Percentiles rank a stretch among this genome's conserved stretches.
These are phyloP conservation scores for Paraconiothyrium brasiliense DNA, from an alignment of 2,329 filamentous ascomycete genomes.

Conservation along the genomic window DNA sequence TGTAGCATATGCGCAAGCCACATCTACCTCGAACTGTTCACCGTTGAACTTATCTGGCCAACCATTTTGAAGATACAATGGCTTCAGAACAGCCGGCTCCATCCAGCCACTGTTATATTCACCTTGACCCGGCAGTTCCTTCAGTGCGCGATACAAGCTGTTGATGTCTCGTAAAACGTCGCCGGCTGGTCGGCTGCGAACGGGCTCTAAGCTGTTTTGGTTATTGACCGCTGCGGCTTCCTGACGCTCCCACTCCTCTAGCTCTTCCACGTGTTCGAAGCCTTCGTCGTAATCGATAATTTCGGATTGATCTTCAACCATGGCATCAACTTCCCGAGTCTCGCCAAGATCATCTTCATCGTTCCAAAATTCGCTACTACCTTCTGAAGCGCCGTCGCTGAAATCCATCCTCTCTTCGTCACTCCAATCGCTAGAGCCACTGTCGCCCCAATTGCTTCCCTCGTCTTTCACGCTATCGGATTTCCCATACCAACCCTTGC, in stretches of 20 bases:
- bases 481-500: constrained; percentile 5
- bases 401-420: neutral
- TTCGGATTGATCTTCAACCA: constrained; percentile 4
- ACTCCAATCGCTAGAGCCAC: constrained; percentile 1
- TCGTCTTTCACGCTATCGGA: constrained; percentile 1
- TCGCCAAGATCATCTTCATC: neutral
- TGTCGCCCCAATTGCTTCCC: constrained; percentile 11
- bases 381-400: neutral
- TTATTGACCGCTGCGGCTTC: constrained; percentile 17
- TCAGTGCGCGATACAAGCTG: constrained; percentile 20
- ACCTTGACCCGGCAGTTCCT: constrained; percentile 23
- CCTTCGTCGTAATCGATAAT: constrained; percentile 10
- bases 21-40: constrained; percentile 23
- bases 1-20: constrained; percentile 22
- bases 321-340: neutral
- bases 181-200: constrained; percentile 22
- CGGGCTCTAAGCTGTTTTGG: constrained; percentile 21
- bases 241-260: constrained; percentile 16
- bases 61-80: constrained; percentile 19
- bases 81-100: neutral
- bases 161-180: constrained; percentile 28
- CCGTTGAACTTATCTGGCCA: constrained; percentile 30
- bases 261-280: constrained; percentile 23
- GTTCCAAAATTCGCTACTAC: constrained; percentile 11
- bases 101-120: constrained; percentile 5